A percentile compares a stretch with the other conserved stretches of the same genome.
These are phyloP conservation scores for Populus pruinosa DNA, from an alignment of 345 rosid genomes.

Conservation along the genomic window DNA sequence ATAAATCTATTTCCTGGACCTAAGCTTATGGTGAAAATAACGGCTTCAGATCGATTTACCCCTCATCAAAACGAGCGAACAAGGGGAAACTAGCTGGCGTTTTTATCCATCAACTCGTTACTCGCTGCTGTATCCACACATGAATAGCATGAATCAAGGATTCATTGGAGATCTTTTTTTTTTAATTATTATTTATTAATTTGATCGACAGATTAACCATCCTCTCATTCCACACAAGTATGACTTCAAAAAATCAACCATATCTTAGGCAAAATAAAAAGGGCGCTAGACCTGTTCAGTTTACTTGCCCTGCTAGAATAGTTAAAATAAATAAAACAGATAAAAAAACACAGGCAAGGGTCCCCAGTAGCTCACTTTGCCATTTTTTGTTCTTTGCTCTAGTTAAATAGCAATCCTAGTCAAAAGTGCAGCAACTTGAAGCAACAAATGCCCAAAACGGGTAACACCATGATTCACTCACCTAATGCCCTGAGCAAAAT, in stretches of 20 bases:
- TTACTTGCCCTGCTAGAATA: background rate
- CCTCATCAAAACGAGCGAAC: too few species aligned
- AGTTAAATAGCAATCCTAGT: background rate
- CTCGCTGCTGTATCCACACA: slow-evolving; percentile 28
- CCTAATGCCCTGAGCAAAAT: slow-evolving; percentile 3
- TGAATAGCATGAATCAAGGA: slow-evolving; percentile 27
- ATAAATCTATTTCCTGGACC: too few species aligned
- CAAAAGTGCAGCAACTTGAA: background rate
- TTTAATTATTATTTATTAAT: too few species aligned
- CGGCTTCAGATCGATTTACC: slow-evolving; percentile 5
- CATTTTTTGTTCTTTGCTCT: background rate
- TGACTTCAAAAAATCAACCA: too few species aligned
- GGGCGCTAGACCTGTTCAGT: too few species aligned
- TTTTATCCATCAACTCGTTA: slow-evolving; percentile 56
- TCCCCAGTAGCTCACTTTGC: background rate
- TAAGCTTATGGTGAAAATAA: slow-evolving; percentile 31
- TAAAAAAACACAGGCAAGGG: background rate
- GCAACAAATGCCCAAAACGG: background rate
- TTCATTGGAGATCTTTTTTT: slow-evolving; percentile 23
- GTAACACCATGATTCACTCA: background rate
- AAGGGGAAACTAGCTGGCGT: slow-evolving; percentile 19
- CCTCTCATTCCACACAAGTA: too few species aligned
- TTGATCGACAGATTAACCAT: too few species aligned
- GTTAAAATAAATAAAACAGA: background rate
- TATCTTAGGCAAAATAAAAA: too few species aligned